Evolutionary conservation across 1,139 yeast species (phyloP), one percentile per base, ranked within the genome.

Genomic region (Spencermartinsiella ligniputridi): DNA sequence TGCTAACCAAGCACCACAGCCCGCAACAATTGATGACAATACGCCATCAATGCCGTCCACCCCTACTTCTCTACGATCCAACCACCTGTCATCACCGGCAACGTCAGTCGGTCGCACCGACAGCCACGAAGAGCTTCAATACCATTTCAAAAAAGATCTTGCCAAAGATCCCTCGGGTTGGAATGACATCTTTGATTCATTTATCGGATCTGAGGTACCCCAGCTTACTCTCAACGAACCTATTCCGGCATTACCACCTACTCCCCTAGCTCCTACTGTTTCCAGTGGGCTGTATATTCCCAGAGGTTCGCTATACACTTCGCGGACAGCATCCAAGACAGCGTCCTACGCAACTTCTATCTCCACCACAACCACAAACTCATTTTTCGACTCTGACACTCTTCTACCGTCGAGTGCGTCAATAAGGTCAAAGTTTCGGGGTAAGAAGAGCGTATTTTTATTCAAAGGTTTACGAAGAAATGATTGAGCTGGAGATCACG

Each of bases 121-220:
- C 15, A 27, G 32, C 15, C 32, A 15, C 4, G 32, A 27, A n/a
- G 32, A 27, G 15, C 32, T 27, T 8, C 32, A 15, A 6, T 9
- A 17, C 18, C 32, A 35, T 15, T 38, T 35, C 30, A 29, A 27
- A n/a, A 34, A 34, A 3, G 45, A 29, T 5, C 16, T 15, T 11
- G 29, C 35, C 3, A 34, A 22, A 16, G 39, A 34, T 15, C 20
- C 38, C 9, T 18, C 37, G 6, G 36, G 24, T 15, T 35, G 40
- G 43, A 35, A 33, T 17, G 43, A 43, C 13, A 42, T 45, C 16
- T 45, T 45, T 27, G 42, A 39, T 13, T 35, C 46, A 15, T 21
- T 39, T 16, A 39, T 39, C 19, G 25, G 41, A 16, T 20, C 29
- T 13, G 35, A 25, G 6, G 32, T 32, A 12, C 46, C 48, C 2